Evolutionary conservation across 1,284 basidiomycete genomes (phyloP), one percentile per base, ranked within the genome.

Genomic region (Trichosporon coremiiforme): DNA sequence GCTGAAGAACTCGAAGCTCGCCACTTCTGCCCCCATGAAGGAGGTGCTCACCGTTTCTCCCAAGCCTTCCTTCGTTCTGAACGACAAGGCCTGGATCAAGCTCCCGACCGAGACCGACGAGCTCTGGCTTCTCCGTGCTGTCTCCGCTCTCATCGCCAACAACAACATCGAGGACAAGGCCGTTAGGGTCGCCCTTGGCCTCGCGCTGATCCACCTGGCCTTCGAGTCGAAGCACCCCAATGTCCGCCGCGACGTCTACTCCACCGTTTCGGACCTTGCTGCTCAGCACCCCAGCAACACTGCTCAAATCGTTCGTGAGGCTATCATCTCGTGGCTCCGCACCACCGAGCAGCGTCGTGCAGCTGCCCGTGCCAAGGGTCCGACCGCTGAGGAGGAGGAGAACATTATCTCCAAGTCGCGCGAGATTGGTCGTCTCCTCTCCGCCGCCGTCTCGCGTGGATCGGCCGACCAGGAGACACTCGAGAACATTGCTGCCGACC

Each of bases 51-150:
- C 86, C 1, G 80, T 86, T 5, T 72, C 78, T 6, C 83, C 84
- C 17, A 96, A 94, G 78, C 91, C 93, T 0, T 90, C 91, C 0
- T 96, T 96, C 84, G 80, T 97, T 50, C 78, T 95, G 22, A 93
- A 89, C 88, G 93, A 95, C 69, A 94, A 92, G 81, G 89, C 92
- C 0, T 94, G 94, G 78, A 87, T 89, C 68, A 94, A 92, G 79
- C 77, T 91, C 5, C 84, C 84, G 5, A 86, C 88, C 5, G 76
- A 83, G 0, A 88, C 89, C 22, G 94, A 95, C 36, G 89, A 93
- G 73, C 78, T 76, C 17, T 96, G 94, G 94, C 83, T 96, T 4
- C 84, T 93, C n/a, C 87, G 90, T 35, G 90, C 91, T 0, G 80
- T 87, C 5, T 85, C 89, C 67, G 87, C 86, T 0, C 83, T 88